Evolutionary conservation across 495 filamentous ascomycete species (phyloP).

Genomic region (Durotheca rogersii): DNA sequence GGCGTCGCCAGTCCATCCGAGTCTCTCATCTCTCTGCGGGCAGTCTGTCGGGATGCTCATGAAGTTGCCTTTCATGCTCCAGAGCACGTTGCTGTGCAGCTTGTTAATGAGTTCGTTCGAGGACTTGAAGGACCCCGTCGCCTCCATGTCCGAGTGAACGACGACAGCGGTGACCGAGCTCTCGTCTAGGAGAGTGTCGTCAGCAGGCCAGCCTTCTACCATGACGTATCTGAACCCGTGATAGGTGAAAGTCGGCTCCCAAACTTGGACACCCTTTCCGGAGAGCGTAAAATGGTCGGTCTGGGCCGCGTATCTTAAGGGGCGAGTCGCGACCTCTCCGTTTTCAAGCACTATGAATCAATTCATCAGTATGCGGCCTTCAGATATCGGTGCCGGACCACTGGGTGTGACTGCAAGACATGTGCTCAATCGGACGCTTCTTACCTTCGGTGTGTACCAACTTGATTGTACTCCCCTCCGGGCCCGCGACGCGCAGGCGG

Average conservation of each 20-base stretch:
- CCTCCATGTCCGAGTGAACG: constrained; percentile 52
- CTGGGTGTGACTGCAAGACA: neutral
- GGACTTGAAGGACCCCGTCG: constrained; percentile 49
- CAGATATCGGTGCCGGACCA: neutral
- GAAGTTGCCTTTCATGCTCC: constrained; percentile 58
- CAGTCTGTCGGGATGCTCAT: constrained; percentile 56
- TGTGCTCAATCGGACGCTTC: neutral
- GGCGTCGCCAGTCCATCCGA: constrained; percentile 59
- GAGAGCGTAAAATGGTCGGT: constrained; percentile 45
- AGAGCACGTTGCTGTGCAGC: constrained; percentile 51
- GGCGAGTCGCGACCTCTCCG: constrained; percentile 51
- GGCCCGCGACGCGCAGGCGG: constrained; percentile 38
- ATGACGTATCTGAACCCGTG: constrained; percentile 58
- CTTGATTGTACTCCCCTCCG: constrained; percentile 38
- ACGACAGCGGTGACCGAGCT: constrained; percentile 47
- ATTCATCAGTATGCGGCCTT: neutral
- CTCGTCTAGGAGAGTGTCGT: constrained; percentile 23
- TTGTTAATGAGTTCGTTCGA: constrained; percentile 51
- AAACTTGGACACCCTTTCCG: constrained; percentile 28
- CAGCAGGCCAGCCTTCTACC: constrained; percentile 48
- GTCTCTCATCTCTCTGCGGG: constrained; percentile 56
- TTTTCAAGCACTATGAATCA: constrained; percentile 52
- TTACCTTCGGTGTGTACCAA: constrained; percentile 50
- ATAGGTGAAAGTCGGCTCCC: constrained; percentile 54
- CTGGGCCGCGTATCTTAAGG: constrained; percentile 49